These are phyloP conservation scores for Ammopiptanthus mongolicus DNA, from an alignment of 306 rosid genomes.

Conservation along the genomic window DNA sequence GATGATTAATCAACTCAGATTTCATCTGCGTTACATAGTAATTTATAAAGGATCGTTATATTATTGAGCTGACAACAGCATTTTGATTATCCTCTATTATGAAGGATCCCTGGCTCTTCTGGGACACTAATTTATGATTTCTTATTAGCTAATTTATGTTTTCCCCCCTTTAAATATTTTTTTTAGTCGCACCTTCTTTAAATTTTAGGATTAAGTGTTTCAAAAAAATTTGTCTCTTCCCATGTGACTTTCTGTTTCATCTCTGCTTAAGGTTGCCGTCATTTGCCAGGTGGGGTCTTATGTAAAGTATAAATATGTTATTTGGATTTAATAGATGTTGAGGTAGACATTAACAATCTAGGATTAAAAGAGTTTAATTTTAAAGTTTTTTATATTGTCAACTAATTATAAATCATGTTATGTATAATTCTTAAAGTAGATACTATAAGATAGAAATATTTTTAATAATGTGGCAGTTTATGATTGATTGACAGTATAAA, in stretches of 20 bases:
- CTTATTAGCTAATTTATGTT: neutral
- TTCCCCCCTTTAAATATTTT: no score
- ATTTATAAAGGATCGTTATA: neutral
- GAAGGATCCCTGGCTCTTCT: neutral
- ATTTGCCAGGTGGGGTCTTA: neutral
- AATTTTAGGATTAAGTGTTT: neutral
- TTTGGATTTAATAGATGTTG: neutral
- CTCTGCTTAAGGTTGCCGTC: neutral
- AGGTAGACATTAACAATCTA: neutral
- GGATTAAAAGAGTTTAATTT: neutral
- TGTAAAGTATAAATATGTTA: no score
- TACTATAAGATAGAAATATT: no score
- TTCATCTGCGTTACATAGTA: neutral
- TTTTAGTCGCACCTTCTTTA: neutral
- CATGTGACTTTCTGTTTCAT: neutral
- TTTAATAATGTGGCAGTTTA: no score
- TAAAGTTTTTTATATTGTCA: no score
- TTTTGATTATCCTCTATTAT: neutral
- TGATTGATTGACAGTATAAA: no score
- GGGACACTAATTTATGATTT: neutral
- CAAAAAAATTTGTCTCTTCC: neutral
- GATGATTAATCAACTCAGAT: neutral
- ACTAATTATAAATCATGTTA: no score
- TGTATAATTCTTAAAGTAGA: no score
- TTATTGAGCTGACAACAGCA: neutral